These are phyloP conservation scores for Claviceps sp. DNA, from an alignment of 2,329 filamentous ascomycete species.

Conservation along the genomic window DNA sequence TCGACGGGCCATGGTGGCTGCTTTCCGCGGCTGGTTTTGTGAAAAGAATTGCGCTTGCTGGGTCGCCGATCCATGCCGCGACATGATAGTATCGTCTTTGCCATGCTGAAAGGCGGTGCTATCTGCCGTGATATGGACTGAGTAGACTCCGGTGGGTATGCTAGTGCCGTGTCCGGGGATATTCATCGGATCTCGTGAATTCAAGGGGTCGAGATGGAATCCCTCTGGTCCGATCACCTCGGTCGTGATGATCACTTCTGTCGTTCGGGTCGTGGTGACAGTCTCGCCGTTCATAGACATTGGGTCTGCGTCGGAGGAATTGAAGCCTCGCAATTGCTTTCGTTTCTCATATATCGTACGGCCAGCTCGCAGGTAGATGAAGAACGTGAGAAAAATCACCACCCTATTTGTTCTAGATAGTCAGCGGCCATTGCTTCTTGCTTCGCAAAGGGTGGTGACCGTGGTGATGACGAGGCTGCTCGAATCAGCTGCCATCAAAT, in stretches of 20 bases:
- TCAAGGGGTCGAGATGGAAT: conserved; percentile 14
- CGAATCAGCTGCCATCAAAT: neutral
- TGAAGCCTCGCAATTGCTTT: conserved; percentile 44
- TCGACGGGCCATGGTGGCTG: conserved; percentile 18
- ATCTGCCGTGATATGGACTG: conserved; percentile 35
- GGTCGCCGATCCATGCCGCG: conserved; percentile 14
- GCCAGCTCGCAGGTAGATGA: conserved; percentile 55
- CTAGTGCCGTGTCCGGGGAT: conserved; percentile 5
- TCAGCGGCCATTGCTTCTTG: neutral
- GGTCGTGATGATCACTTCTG: conserved; percentile 49
- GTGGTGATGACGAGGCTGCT: too few relatives aligned
- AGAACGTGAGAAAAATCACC: conserved; percentile 44
- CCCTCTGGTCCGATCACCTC: conserved; percentile 22
- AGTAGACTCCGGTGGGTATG: conserved; percentile 25
- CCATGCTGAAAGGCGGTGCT: conserved; percentile 1
- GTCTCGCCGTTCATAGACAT: conserved; percentile 27
- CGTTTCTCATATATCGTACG: conserved; percentile 55
- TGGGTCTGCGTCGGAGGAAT: conserved; percentile 30
- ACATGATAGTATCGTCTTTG: conserved; percentile 13
- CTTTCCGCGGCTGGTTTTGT: conserved; percentile 10
- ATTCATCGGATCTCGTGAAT: conserved; percentile 7
- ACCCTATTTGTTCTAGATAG: conserved; percentile 29
- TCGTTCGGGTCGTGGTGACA: conserved; percentile 40
- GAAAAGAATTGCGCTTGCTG: conserved; percentile 7
- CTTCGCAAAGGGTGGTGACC: neutral